Conservation (phyloP, 2,329 filamentous ascomycete genomes). For the Cercospora sp. region DNA sequence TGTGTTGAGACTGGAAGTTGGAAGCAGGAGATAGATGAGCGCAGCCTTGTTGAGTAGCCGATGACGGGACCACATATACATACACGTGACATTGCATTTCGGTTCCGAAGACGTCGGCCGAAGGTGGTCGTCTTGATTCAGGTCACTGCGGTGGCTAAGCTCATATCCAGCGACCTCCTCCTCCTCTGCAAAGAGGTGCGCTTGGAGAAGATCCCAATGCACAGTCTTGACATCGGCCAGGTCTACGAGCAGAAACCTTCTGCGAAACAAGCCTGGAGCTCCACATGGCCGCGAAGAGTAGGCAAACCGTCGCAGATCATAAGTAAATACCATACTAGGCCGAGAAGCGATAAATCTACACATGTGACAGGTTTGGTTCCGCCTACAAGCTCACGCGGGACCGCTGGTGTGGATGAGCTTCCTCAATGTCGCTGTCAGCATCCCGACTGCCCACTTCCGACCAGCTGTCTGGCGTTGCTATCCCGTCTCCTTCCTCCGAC, state of each 20-base stretch:
- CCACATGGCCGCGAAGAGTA: not conserved
- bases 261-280: not conserved
- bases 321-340: not conserved
- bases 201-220: not conserved
- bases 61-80: not conserved
- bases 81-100: not conserved
- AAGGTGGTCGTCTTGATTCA: not conserved
- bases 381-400: conserved; percentile 6
- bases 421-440: conserved; percentile 37
- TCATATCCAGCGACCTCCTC: not conserved
- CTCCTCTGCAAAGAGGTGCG: not conserved
- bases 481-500: conserved; percentile 38
- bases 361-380: not conserved
- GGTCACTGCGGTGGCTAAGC: not conserved
- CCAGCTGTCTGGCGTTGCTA: conserved; percentile 41
- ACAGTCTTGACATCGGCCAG: not conserved
- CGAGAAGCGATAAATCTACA: not conserved
- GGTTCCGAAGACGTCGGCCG: not conserved
- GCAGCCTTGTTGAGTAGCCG: not conserved
- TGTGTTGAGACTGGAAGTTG: not conserved
- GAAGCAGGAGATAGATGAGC: not conserved
- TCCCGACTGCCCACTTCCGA: conserved; percentile 41
- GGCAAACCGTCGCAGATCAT: not conserved
- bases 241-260: not conserved
- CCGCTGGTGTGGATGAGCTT: conserved; percentile 9